Percentiles rank a stretch among this genome's conserved stretches.
Conservation (phyloP, 2,329 filamentous ascomycete genomes). For the Arthrobotrys conoides region DNA sequence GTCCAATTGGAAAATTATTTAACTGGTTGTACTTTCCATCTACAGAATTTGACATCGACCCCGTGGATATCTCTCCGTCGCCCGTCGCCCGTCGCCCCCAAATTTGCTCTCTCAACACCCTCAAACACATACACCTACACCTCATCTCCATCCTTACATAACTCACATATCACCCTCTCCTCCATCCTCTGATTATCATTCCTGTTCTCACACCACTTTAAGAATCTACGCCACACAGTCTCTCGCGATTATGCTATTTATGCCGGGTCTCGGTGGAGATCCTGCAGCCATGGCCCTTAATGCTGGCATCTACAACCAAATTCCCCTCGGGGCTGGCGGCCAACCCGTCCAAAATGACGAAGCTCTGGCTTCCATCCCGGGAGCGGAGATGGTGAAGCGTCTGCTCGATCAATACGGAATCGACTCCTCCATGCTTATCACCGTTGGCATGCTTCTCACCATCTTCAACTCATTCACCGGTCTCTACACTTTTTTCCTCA, state of each 20-base stretch:
- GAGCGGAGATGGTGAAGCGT: constrained; percentile 64
- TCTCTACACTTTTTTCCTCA: constrained; percentile 63
- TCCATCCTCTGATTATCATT: not conserved
- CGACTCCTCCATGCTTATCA: constrained; percentile 64
- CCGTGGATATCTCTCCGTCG: constrained; percentile 11
- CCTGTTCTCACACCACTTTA: not conserved
- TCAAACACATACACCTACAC: not conserved
- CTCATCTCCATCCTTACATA: not conserved
- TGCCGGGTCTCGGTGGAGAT: constrained; percentile 50
- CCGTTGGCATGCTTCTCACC: constrained; percentile 64
- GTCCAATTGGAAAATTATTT: constrained; percentile 41
- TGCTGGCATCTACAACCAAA: constrained; percentile 52
- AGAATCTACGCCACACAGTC: not conserved
- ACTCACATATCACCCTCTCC: not conserved
- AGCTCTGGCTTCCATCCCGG: constrained; percentile 71
- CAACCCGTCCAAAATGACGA: constrained; percentile 71
- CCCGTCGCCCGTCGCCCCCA: not conserved
- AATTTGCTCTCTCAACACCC: constrained; percentile 37
- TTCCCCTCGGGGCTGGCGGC: constrained; percentile 30
- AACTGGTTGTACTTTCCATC: constrained; percentile 21
- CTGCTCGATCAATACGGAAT: constrained; percentile 63
- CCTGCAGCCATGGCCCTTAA: constrained; percentile 51
- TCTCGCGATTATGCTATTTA: constrained; percentile 43
- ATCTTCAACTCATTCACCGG: constrained; percentile 64
- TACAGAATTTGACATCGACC: not conserved